Conservation (phyloP, 352 stramenopile species). For the Peronospora tabacina region DNA sequence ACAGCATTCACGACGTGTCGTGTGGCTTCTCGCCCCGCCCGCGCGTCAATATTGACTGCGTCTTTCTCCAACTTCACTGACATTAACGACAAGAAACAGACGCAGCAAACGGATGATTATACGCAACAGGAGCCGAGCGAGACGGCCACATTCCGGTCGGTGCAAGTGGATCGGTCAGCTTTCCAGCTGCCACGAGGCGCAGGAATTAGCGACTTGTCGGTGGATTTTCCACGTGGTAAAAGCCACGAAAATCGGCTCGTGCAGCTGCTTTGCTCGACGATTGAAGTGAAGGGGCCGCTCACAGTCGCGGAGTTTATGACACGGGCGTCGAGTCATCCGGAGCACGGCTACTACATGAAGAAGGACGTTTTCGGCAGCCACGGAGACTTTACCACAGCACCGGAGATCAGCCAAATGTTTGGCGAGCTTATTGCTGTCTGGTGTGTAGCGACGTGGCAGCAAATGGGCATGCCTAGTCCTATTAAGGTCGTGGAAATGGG, state of each 20-base stretch:
- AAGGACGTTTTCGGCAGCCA: slow-evolving; percentile 86
- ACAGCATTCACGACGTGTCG: not conserved
- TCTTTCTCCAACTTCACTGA: slow-evolving; percentile 8
- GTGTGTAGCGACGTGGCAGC: slow-evolving; percentile 89
- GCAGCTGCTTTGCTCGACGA: slow-evolving; percentile 82
- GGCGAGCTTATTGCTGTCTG: slow-evolving; percentile 89
- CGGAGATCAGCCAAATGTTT: slow-evolving; percentile 92
- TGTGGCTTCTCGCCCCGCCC: not conserved
- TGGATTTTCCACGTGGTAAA: slow-evolving; percentile 33
- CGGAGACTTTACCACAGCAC: slow-evolving; percentile 91
- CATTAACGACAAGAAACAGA: slow-evolving; percentile 10
- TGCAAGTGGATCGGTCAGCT: slow-evolving; percentile 66
- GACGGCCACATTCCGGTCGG: slow-evolving; percentile 49
- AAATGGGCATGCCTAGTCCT: slow-evolving; percentile 63
- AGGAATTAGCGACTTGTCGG: slow-evolving; percentile 18
- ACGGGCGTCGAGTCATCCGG: slow-evolving; percentile 82
- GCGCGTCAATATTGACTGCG: slow-evolving; percentile 1
- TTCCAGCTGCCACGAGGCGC: slow-evolving; percentile 46
- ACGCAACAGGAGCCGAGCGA: slow-evolving; percentile 37
- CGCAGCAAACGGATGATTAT: slow-evolving; percentile 53
- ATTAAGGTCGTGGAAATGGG: slow-evolving; percentile 89
- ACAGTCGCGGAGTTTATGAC: slow-evolving; percentile 94
- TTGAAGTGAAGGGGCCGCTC: slow-evolving; percentile 89
- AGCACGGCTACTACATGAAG: slow-evolving; percentile 95
- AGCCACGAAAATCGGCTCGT: slow-evolving; percentile 64